A percentile compares a stretch with the other conserved stretches of the same genome.
Evolutionary conservation across 331 rosid species (phyloP).

Genomic region (Rhamnella rubrinervis): DNA sequence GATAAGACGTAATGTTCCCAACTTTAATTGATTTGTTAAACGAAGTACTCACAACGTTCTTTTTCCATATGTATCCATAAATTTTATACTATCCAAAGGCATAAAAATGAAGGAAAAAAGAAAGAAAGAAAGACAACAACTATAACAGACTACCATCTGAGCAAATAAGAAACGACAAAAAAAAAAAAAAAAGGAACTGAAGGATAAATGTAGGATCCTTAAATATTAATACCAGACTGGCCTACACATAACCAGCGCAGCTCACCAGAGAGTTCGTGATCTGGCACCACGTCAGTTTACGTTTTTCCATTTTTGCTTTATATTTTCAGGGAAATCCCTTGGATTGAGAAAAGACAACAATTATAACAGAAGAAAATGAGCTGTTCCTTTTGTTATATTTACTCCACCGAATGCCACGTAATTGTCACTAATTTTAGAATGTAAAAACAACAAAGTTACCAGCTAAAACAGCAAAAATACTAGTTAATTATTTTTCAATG

Average conservation of each 20-base stretch:
- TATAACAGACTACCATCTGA: too few species aligned
- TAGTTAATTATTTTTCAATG: neutral
- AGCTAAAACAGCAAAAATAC: neutral
- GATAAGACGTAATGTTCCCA: neutral
- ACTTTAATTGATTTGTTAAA: neutral
- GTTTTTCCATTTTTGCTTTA: neutral
- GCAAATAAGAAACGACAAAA: too few species aligned
- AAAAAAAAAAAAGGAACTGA: neutral
- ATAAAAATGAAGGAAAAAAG: too few species aligned
- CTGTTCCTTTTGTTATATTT: conserved; percentile 34
- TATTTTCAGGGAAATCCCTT: conserved; percentile 23
- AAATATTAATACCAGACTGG: neutral
- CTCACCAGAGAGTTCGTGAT: neutral
- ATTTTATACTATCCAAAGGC: too few species aligned
- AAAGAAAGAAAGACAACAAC: too few species aligned
- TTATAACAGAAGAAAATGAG: conserved; percentile 22
- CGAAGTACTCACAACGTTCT: neutral
- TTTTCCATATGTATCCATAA: neutral
- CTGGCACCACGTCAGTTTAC: conserved; percentile 37
- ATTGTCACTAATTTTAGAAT: conserved; percentile 12
- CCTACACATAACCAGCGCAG: too few species aligned
- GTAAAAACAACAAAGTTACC: neutral
- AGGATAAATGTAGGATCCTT: neutral
- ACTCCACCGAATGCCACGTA: conserved; percentile 12
- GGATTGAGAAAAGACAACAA: conserved; percentile 37